A percentile compares a stretch with the other conserved stretches of the same genome.
Evolutionary conservation across 1,139 yeast genomes (phyloP).

Genomic region (Lodderomyces elongisporus): DNA sequence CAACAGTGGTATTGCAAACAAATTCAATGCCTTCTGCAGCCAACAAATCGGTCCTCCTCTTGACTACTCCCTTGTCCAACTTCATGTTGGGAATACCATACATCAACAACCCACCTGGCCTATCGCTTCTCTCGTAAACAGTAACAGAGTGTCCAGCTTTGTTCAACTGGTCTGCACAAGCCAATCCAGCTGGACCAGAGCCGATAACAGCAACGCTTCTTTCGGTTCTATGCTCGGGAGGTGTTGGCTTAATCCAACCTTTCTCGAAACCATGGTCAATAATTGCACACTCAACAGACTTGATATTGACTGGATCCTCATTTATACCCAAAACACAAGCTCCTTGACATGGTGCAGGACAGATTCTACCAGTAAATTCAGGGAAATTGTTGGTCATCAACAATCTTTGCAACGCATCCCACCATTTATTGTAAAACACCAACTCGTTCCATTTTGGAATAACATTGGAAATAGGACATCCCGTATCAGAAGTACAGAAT

Average conservation of each 20-base stretch:
- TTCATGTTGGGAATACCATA: conserved; percentile 99
- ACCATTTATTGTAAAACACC: conserved; percentile 94
- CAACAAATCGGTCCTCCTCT: conserved; percentile 87
- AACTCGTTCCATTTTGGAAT: conserved; percentile 98
- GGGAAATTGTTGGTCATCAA: conserved; percentile 98
- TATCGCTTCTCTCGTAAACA: conserved; percentile 88
- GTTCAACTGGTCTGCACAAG: conserved; percentile 95
- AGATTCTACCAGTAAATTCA: conserved; percentile 95
- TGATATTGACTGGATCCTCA: conserved; percentile 94
- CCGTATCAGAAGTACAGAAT: conserved; percentile 96
- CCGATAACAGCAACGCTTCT: conserved; percentile 84
- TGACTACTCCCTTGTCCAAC: conserved; percentile 86
- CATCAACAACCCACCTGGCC: conserved; percentile 96
- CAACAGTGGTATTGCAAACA: conserved; percentile 71
- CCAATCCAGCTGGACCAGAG: conserved; percentile 96
- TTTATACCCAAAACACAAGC: conserved; percentile 95
- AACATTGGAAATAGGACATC: conserved; percentile 95
- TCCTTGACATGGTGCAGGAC: conserved; percentile 99
- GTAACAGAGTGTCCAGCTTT: conserved; percentile 91
- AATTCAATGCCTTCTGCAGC: conserved; percentile 87
- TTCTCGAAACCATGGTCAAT: conserved; percentile 94
- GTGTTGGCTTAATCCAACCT: conserved; percentile 90
- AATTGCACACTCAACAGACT: conserved; percentile 92
- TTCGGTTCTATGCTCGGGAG: conserved; percentile 79
- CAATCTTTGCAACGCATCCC: conserved; percentile 85